Percentiles rank a stretch among this genome's conserved stretches.
Evolutionary conservation across 2,329 filamentous ascomycete species (phyloP).

Genomic region (Penicillium sp.): DNA sequence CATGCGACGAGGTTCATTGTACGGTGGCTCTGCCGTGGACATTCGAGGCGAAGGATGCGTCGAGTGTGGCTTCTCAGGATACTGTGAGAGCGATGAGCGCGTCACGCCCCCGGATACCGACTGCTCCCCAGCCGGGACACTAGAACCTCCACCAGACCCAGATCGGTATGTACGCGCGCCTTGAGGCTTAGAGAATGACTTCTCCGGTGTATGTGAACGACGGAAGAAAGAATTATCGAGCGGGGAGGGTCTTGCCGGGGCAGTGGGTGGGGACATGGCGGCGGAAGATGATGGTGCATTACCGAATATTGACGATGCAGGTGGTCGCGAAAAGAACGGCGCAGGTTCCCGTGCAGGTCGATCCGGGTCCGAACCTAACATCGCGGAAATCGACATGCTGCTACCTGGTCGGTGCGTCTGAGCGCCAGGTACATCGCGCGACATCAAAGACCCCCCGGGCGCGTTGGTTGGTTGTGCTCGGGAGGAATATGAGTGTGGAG

Average conservation of each 20-base stretch:
- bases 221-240: slow-evolving; percentile 63
- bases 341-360: slow-evolving; percentile 41
- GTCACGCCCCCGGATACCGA: slow-evolving; percentile 33
- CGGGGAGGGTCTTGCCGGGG: slow-evolving; percentile 44
- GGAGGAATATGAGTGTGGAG: slow-evolving; percentile 48
- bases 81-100: slow-evolving; percentile 32
- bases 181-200: slow-evolving; percentile 53
- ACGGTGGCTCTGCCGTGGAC: slow-evolving; percentile 34
- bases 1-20: slow-evolving; percentile 39
- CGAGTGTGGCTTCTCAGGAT: slow-evolving; percentile 35
- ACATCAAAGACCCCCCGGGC: slow-evolving; percentile 40
- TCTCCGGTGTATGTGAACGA: slow-evolving; percentile 72
- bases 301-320: slow-evolving; percentile 35
- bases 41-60: slow-evolving; percentile 37
- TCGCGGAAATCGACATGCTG: slow-evolving; percentile 73
- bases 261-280: slow-evolving; percentile 46
- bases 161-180: slow-evolving; percentile 37
- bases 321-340: slow-evolving; percentile 50
- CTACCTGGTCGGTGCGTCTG: slow-evolving; percentile 57
- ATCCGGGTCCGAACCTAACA: slow-evolving; percentile 59
- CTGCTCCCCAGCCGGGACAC: slow-evolving; percentile 29
- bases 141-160: slow-evolving; percentile 34
- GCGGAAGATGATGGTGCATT: slow-evolving; percentile 34
- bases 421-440: slow-evolving; percentile 56
- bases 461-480: slow-evolving; percentile 42